Evolutionary conservation across 2,329 filamentous ascomycete genomes (phyloP).

Genomic region (Dactylellina haptotyla): DNA sequence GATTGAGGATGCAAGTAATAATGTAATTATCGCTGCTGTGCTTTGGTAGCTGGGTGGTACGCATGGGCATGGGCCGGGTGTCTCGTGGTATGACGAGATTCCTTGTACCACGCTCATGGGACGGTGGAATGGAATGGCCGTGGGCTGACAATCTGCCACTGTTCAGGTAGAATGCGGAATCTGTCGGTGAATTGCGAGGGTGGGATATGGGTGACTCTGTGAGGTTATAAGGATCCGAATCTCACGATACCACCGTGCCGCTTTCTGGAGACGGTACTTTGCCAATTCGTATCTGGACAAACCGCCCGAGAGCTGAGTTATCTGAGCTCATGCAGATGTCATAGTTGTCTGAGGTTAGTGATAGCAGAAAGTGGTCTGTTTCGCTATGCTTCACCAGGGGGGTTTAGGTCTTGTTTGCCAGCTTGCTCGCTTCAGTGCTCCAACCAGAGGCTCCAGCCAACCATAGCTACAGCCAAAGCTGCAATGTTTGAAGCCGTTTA

Average conservation of each 20-base stretch:
- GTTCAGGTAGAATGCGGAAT: too few species aligned
- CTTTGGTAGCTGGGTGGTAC: neutral
- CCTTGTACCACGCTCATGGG: slow-evolving; percentile 36
- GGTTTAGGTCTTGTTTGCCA: neutral
- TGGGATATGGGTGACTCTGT: too few species aligned
- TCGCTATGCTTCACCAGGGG: too few species aligned
- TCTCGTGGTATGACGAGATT: slow-evolving; percentile 51
- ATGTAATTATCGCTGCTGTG: too few species aligned
- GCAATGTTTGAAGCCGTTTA: slow-evolving; percentile 43
- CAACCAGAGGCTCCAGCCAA: slow-evolving; percentile 21
- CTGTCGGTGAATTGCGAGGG: too few species aligned
- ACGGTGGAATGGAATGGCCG: neutral
- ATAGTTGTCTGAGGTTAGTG: too few species aligned
- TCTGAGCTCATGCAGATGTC: too few species aligned
- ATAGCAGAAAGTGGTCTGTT: neutral
- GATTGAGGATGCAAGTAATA: slow-evolving; percentile 12
- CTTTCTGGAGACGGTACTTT: too few species aligned
- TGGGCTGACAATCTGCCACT: slow-evolving; percentile 11
- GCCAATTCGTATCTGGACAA: too few species aligned
- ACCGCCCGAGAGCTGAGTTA: too few species aligned
- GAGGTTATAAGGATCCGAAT: neutral
- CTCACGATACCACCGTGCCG: neutral
- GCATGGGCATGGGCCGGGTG: neutral
- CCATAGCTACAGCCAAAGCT: slow-evolving; percentile 42
- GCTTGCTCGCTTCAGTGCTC: neutral